These are phyloP conservation scores for Coemansia furcata DNA, from an alignment of 192 early-diverging fungal species.

Conservation along the genomic window DNA sequence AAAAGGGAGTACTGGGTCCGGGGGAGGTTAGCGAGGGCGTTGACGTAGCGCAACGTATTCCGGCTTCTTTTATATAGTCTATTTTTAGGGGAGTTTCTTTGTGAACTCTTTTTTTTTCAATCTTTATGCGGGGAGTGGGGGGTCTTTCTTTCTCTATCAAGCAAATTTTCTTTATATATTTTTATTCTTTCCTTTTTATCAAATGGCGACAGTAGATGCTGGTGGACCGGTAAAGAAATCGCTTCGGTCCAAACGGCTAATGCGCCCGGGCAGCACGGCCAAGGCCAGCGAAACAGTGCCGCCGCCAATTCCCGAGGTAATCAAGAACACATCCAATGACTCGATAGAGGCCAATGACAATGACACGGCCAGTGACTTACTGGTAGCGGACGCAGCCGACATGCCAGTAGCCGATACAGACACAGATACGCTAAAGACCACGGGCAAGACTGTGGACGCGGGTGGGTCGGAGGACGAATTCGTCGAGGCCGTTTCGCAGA, in stretches of 20 bases:
- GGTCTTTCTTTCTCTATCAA: neutral
- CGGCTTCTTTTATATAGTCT: constrained; percentile 56
- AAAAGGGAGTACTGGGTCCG: neutral
- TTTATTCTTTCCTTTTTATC: neutral
- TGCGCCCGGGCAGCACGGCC: constrained; percentile 32
- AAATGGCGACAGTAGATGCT: constrained; percentile 34
- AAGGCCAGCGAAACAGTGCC: neutral
- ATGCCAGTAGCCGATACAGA: neutral
- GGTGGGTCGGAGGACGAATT: constrained; percentile 22
- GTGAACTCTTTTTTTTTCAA: neutral
- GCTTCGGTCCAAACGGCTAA: constrained; percentile 47
- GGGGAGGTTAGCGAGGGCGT: constrained; percentile 53
- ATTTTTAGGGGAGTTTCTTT: no score
- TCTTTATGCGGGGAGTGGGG: neutral
- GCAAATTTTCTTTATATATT: neutral
- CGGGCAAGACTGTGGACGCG: neutral
- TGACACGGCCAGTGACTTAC: neutral
- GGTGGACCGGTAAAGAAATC: constrained; percentile 33
- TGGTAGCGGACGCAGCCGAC: no score
- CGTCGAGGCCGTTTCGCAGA: constrained; percentile 34
- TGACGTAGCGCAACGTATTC: constrained; percentile 53
- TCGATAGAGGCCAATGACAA: neutral
- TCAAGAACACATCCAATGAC: neutral
- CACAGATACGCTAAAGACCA: neutral
- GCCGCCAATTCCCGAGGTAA: neutral